Base-by-base conservation (phyloP, 2,329 filamentous ascomycete genomes). In the Microascus cirrosus region DNA sequence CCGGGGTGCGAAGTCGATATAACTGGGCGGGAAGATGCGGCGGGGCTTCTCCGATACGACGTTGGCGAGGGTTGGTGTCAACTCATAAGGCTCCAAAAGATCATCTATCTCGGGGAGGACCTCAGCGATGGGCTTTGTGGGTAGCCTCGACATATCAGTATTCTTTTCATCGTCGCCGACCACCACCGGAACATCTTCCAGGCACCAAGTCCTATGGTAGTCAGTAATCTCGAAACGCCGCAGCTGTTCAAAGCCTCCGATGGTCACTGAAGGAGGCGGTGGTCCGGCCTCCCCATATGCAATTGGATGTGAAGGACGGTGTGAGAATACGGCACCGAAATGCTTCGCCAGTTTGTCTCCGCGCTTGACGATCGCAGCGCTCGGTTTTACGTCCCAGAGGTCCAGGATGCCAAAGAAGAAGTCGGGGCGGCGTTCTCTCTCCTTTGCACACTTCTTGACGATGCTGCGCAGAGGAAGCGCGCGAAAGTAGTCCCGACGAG, bases 401-500 rank as follows among this genome's bases (percentile, higher is more conserved):
- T 73, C 71, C 13, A 67, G 62, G 53, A 73, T 72, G 45, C 68
- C 71, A 13, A 73, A 62, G 42, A 73, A 72, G 57, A 72, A 71
- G 1, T 66, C 66, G 1, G 70, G 66, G 6, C 66, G 61, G n/a
- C 60, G 62, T 15, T 67, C 59, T 8, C 70, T 67, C 60, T 70
- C 65, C 50, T 64, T 62, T 36, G 59, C 64, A 42, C 67, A 70
- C 20, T 62, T 60, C 3, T 62, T 54, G 63, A 72, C 67, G 42
- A 65, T 59, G 1, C 65, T 61, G 20, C 73, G 68, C 55, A 75
- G 67, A 3, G 65, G 60, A 12, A 63, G 57, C 28, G 73, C 70
- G 54, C 73, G 70, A 61, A 76, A 77, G 61, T 73, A 77, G 60
- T 77, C 73, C 22, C 73, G 66, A 22, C 71, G 66, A 53, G 71